Base-by-base conservation (phyloP, 177 flowering plant genomes). In the Vitis hybrid region DNA sequence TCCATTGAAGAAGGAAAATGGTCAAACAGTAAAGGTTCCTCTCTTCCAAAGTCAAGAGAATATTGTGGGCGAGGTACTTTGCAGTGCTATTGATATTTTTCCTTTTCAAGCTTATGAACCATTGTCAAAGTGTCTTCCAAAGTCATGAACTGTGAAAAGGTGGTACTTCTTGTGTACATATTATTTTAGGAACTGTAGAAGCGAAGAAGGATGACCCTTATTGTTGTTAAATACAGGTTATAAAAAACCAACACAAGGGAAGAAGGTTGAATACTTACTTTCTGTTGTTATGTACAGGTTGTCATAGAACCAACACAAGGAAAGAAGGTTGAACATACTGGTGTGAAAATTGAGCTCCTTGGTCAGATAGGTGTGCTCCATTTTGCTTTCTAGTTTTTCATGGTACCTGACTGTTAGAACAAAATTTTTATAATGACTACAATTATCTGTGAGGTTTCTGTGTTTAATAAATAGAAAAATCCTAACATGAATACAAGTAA, bases 21-120 rank as follows among this genome's bases (percentile, higher is more conserved):
- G 72, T 26, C 66, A 70, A 70, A 62, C 67, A 9, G 21, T 62
- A n/a, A 70, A 52, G 66, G 67, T 62, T 15, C 72, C 72, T 21
- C 72, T 70, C 67, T 70, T 70, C 49, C 66, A 70, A 52, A 70
- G 67, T 70, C 72, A 70, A 62, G 72, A 70, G 64, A 70, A 62
- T 40, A 62, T 70, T 51, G 55, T 55, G 52, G 72, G 72, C 17
- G 52, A 70, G 72, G 72, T 70, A 70, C 40, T 45, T 45, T 52
- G 10, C 14, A 0, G 18, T 13, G 30, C 12, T 19, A 14, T 40
- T 17, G 21, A 40, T 8, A 2, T n/a, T 18, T 18, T 3, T 45
- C 19, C 21, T 30, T 32, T 23, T 67, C 13, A 17, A 57, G 30
- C 57, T 18, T 40, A 56, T 9, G n/a, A 5, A 40, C 45, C n/a